These are phyloP conservation scores for Gentiana straminea DNA, from an alignment of 257 asterid species.

Conservation along the genomic window DNA sequence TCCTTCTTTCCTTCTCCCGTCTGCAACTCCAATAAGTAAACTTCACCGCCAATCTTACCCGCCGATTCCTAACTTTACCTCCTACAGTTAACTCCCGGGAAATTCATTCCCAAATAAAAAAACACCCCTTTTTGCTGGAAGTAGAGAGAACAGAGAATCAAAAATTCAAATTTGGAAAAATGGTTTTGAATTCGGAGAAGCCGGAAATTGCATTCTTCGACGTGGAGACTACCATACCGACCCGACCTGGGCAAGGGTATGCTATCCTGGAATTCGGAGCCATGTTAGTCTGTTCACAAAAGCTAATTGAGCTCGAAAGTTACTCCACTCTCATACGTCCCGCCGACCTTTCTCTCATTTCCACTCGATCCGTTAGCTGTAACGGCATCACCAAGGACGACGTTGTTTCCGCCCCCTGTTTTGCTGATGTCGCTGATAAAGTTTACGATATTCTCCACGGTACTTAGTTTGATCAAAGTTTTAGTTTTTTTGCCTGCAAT, in stretches of 20 bases:
- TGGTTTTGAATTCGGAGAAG: slow-evolving; percentile 30
- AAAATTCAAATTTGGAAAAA: slow-evolving; percentile 7
- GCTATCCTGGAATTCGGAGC: slow-evolving; percentile 84
- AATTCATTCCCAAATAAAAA: too few relatives aligned
- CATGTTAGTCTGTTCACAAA: slow-evolving; percentile 85
- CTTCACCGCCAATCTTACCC: too few relatives aligned
- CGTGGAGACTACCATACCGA: slow-evolving; percentile 80
- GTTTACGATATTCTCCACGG: slow-evolving; percentile 83
- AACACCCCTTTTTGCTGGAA: too few relatives aligned
- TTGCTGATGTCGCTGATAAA: slow-evolving; percentile 59
- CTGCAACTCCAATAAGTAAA: too few relatives aligned
- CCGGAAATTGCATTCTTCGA: slow-evolving; percentile 90
- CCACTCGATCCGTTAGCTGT: slow-evolving; percentile 68
- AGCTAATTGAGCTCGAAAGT: slow-evolving; percentile 65
- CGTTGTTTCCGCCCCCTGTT: slow-evolving; percentile 62
- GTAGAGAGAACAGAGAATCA: too few relatives aligned
- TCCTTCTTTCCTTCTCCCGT: too few relatives aligned
- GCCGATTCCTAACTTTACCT: too few relatives aligned
- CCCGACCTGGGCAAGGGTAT: slow-evolving; percentile 57
- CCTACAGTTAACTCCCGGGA: too few relatives aligned
- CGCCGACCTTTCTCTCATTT: slow-evolving; percentile 48
- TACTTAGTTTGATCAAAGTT: slow-evolving; percentile 10
- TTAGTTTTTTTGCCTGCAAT: too few relatives aligned
- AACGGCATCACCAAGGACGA: slow-evolving; percentile 64
- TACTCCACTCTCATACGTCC: slow-evolving; percentile 83